Evolutionary conservation across 805 yeast species (phyloP), one percentile per base, ranked within the genome.

Genomic region (Grigorovia jiainica): DNA sequence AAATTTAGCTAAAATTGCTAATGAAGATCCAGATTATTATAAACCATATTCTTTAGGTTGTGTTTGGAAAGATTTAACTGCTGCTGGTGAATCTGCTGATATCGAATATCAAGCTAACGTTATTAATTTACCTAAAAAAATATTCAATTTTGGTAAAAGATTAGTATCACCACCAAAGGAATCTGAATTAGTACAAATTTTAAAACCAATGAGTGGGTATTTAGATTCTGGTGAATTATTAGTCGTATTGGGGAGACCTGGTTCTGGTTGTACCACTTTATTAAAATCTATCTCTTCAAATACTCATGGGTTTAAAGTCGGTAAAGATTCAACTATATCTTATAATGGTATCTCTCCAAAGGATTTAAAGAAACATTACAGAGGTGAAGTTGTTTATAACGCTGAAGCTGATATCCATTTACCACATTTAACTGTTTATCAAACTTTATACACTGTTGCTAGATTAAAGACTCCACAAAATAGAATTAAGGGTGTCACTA

Each of bases 201-300:
- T 75, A 57, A 78, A 78, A 55, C 71, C 82, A 25, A 78, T 78
- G 82, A 82, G 78, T 51, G 87, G 79, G 17, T 41, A 72, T 3
- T 66, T 78, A 43, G 64, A 64, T 40, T 78, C 84, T 3, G 86
- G 87, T 40, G 79, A 78, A 45, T 64, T 81, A 39, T 71, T 82
- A 8, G 82, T 81, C 39, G 87, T 80, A 16, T 62, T 80, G 44
- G 87, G 87, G 42, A 71, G 83, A 61, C 87, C 87, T 1, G 87
- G 87, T 55, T 76, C 86, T 15, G 87, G 87, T 49, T 80, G 87
- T 58, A 72, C 85, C 2, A 79, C 87, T 0, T 63, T 79, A 38
- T 65, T 80, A 52, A 79, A 79, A 51, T 72, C 83, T 5, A 66
- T 79, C 36, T 66, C 81, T 32, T 57, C 78, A 16, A 73, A 76